Conservation (phyloP, 768 basidiomycete species). For the Calocera cornea region DNA sequence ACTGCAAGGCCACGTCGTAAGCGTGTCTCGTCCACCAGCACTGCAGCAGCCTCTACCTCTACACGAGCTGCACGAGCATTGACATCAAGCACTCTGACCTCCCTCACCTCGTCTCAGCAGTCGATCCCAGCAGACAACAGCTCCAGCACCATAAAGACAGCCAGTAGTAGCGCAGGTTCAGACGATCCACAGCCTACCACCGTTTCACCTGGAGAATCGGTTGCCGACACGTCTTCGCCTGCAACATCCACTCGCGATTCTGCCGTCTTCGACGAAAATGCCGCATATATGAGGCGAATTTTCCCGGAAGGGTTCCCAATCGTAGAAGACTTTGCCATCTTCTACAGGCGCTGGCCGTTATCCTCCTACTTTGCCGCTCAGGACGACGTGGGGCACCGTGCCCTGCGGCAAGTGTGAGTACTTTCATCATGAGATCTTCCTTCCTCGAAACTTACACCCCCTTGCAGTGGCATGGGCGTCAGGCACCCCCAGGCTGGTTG, state of each 20-base stretch:
- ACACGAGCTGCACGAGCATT: background rate
- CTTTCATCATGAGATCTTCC: background rate
- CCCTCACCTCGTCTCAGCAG: background rate
- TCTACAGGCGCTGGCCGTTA: conserved; percentile 58
- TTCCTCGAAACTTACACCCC: too few species aligned
- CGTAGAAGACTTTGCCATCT: conserved; percentile 39
- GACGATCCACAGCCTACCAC: background rate
- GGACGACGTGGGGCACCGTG: conserved; percentile 15
- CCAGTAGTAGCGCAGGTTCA: background rate
- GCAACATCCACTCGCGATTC: background rate
- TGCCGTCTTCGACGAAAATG: background rate
- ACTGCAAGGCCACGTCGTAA: background rate
- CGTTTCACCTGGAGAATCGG: background rate
- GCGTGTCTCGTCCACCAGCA: background rate
- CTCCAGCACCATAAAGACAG: background rate
- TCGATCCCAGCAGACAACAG: background rate
- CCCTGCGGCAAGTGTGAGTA: conserved; percentile 26
- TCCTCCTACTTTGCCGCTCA: conserved; percentile 39
- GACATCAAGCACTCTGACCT: background rate
- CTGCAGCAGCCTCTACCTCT: background rate
- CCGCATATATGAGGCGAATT: conserved; percentile 23
- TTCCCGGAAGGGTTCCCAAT: conserved; percentile 39
- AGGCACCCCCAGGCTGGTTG: conserved; percentile 15
- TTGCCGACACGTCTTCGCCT: background rate
- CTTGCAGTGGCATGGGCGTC: background rate